Percentiles rank a stretch among this genome's conserved stretches.
Conservation (phyloP, 2,329 filamentous ascomycete genomes). For the Colletotrichum falcatum region DNA sequence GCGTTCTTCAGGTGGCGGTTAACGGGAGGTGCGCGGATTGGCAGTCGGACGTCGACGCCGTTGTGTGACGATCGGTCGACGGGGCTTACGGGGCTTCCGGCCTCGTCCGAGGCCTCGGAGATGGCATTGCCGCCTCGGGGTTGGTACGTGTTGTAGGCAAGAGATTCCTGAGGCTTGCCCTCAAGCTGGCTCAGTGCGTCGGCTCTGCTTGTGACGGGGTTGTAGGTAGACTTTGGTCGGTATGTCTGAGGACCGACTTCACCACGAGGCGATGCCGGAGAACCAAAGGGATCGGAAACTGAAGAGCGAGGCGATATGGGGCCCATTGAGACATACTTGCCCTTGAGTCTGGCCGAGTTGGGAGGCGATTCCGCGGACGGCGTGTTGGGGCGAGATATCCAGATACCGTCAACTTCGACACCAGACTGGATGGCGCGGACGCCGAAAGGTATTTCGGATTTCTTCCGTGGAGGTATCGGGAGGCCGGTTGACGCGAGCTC, state of each 20-base stretch:
- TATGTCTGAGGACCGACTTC: constrained; percentile 30
- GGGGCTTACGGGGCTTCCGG: constrained; percentile 2
- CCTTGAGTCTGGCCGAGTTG: constrained; percentile 35
- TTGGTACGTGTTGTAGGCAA: constrained; percentile 21
- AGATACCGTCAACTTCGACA: constrained; percentile 86
- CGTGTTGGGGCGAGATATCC: constrained; percentile 70
- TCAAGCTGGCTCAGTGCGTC: constrained; percentile 36
- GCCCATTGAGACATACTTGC: constrained; percentile 35
- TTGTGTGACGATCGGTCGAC: constrained; percentile 17
- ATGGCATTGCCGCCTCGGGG: constrained; percentile 8
- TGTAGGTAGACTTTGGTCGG: constrained; percentile 31
- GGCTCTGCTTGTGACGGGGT: constrained; percentile 20
- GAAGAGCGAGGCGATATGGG: constrained; percentile 33
- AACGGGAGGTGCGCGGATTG: constrained; percentile 22
- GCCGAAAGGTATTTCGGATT: constrained; percentile 78
- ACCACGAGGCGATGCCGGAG: constrained; percentile 28
- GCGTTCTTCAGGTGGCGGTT: constrained; percentile 35
- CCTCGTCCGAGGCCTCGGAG: background rate
- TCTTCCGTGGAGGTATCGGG: constrained; percentile 50
- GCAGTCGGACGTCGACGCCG: constrained; percentile 27
- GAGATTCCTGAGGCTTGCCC: constrained; percentile 13
- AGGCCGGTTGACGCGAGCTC: constrained; percentile 69
- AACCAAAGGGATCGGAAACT: constrained; percentile 25
- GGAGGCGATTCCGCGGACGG: constrained; percentile 45
- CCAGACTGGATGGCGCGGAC: constrained; percentile 87